Base-by-base conservation (phyloP, 2,329 filamentous ascomycete species). In the Aspergillus brasiliensis region DNA sequence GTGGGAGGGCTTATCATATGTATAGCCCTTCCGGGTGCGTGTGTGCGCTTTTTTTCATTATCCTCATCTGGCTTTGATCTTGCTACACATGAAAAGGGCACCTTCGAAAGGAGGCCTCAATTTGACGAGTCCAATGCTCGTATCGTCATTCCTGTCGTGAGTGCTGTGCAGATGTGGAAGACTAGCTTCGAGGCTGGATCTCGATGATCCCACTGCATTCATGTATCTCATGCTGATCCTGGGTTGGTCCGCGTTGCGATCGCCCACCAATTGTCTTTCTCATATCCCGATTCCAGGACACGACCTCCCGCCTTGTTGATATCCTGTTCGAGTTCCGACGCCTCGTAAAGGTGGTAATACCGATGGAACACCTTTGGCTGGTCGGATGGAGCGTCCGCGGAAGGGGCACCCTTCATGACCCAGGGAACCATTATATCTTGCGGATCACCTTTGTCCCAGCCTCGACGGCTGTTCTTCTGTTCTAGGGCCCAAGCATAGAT, bases 191-290 rank as follows among this genome's bases (percentile, higher is more conserved):
- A 69, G 71, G 66, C 72, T 71, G 73, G 73, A 61, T 70, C 69
- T 70, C 67, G 69, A 58, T 69, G 63, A 52, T 57, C 56, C 57
- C 37, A 55, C 54, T 61, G 62, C 49, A 54, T 31, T 40, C 37
- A 51, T 61, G 42, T 40, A 52, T 59, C 55, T 62, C 62, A 64
- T 61, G 58, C 51, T 56, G 58, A 58, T 64, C 63, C 52, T 66
- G 69, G 60, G 57, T 65, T 57, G 59, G 46, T 47, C 58, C 77
- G 72, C 62, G 76, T 74, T 59, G 82, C 84, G 73, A 97, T 88
- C 56, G 88, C 92, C 94, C 94, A 99, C 95, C 95, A 98, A 78
- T 99, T 99, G 73, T 98, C 95, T 80, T 88, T 93, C 74, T 99
- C 95, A 77, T 98, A 99, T 34, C 95, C 95, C 61, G 86, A 87